Percentiles rank a stretch among this genome's conserved stretches.
These are phyloP conservation scores for Maudiozyma saulgeensis DNA, from an alignment of 805 yeast genomes.

Conservation along the genomic window DNA sequence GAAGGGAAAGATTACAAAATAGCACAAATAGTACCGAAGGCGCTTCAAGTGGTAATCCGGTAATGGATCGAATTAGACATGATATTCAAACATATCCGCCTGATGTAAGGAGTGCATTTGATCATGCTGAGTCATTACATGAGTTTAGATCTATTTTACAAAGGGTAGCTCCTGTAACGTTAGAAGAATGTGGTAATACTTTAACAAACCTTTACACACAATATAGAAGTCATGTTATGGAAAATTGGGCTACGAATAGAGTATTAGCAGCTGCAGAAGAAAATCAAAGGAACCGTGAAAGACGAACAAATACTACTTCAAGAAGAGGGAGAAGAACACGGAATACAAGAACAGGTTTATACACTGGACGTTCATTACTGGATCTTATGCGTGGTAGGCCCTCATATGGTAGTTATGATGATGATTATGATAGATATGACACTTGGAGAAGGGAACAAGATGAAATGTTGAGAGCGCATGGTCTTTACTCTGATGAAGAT, in stretches of 20 bases:
- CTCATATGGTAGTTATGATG: no score
- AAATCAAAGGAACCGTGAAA: no score
- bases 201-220: conserved; percentile 13
- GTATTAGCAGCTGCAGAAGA: background rate
- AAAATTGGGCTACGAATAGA: conserved; percentile 13
- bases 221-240: conserved; percentile 13
- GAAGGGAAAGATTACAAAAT: background rate
- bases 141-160: conserved; percentile 18
- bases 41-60: conserved; percentile 3
- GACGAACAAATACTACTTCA: conserved; percentile 1
- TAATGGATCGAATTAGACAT: conserved; percentile 8
- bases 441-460: no score
- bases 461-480: background rate
- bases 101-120: conserved; percentile 18
- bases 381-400: no score
- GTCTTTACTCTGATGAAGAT: background rate
- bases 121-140: conserved; percentile 16
- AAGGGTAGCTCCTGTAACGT: conserved; percentile 14
- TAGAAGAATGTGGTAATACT: conserved; percentile 15
- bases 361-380: no score
- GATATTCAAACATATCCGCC: conserved; percentile 14
- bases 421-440: no score
- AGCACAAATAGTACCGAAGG: background rate
- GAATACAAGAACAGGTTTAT: no score
- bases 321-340: background rate